Evolutionary conservation across 1,139 yeast species (phyloP).

Genomic region (Sugiyamaella japonica): DNA sequence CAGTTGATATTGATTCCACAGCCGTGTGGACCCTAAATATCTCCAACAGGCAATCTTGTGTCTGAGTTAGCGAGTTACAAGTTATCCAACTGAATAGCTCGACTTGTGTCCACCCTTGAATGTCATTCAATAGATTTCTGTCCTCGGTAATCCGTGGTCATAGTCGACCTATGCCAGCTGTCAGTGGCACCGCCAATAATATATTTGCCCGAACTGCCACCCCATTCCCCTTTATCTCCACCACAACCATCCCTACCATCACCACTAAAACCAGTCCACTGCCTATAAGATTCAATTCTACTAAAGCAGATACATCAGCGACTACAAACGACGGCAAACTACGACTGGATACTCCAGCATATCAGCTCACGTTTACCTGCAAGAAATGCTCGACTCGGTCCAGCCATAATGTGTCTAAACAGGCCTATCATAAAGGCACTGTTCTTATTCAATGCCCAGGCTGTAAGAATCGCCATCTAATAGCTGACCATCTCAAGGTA

Average conservation of each 20-base stretch:
- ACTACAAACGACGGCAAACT: conserved; percentile 5
- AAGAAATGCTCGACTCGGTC: conserved; percentile 83
- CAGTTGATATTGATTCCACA: too few relatives aligned
- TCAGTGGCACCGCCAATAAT: not conserved
- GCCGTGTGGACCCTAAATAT: too few relatives aligned
- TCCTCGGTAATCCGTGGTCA: not conserved
- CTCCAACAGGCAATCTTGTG: too few relatives aligned
- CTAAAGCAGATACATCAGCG: not conserved
- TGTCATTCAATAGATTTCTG: too few relatives aligned
- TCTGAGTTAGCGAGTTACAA: too few relatives aligned
- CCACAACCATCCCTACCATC: not conserved
- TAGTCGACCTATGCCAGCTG: conserved; percentile 1
- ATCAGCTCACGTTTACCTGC: conserved; percentile 91
- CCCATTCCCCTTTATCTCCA: too few relatives aligned
- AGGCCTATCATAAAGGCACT: conserved; percentile 84
- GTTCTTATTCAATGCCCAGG: conserved; percentile 91
- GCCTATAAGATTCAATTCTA: not conserved
- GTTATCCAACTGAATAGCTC: too few relatives aligned
- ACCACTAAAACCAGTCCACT: not conserved
- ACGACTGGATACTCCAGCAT: conserved; percentile 55
- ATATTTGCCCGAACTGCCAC: too few relatives aligned
- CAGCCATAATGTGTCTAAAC: conserved; percentile 84
- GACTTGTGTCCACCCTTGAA: too few relatives aligned
- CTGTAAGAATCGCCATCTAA: conserved; percentile 82
- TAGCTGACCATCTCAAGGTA: conserved; percentile 82